These are phyloP conservation scores for Crithidia sp. DNA, from an alignment of 208 protist species.

Conservation along the genomic window DNA sequence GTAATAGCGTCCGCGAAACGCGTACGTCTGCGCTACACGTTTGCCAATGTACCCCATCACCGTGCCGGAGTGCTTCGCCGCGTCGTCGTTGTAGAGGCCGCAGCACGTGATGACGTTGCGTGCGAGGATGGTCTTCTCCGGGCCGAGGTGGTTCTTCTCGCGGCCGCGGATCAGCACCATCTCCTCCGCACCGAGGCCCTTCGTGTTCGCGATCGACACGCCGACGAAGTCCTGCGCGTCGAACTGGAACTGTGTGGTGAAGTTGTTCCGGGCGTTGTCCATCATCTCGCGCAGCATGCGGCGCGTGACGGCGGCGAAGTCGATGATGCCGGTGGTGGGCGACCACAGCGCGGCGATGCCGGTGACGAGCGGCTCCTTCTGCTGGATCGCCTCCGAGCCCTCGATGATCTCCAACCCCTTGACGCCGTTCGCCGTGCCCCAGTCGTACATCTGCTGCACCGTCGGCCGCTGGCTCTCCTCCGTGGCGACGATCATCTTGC, in stretches of 20 bases:
- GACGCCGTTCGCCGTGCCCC: conserved; percentile 87
- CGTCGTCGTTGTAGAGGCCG: conserved; percentile 77
- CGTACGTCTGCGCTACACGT: conserved; percentile 73
- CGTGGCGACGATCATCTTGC: conserved; percentile 91
- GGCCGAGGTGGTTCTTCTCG: conserved; percentile 73
- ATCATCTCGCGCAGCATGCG: conserved; percentile 73
- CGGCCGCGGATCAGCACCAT: conserved; percentile 81
- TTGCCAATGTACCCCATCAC: too few species aligned
- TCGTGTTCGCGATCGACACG: conserved; percentile 37
- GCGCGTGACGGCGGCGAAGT: conserved; percentile 81
- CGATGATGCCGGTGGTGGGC: conserved; percentile 84
- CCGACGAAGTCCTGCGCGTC: conserved; percentile 81
- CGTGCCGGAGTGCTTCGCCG: too few species aligned
- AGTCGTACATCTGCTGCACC: conserved; percentile 78
- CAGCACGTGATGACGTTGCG: conserved; percentile 86
- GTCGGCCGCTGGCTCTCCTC: conserved; percentile 50
- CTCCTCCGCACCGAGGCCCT: conserved; percentile 37
- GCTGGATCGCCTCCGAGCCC: conserved; percentile 67
- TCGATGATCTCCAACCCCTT: conserved; percentile 70
- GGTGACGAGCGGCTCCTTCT: conserved; percentile 73
- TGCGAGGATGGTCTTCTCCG: conserved; percentile 71
- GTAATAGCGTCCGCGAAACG: conserved; percentile 87
- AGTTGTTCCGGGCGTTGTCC: conserved; percentile 37
- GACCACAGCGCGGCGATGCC: conserved; percentile 85
- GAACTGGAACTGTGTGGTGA: conserved; percentile 68